Base-by-base conservation (phyloP, 2,329 filamentous ascomycete species). In the Paracamarosporium sp. region DNA sequence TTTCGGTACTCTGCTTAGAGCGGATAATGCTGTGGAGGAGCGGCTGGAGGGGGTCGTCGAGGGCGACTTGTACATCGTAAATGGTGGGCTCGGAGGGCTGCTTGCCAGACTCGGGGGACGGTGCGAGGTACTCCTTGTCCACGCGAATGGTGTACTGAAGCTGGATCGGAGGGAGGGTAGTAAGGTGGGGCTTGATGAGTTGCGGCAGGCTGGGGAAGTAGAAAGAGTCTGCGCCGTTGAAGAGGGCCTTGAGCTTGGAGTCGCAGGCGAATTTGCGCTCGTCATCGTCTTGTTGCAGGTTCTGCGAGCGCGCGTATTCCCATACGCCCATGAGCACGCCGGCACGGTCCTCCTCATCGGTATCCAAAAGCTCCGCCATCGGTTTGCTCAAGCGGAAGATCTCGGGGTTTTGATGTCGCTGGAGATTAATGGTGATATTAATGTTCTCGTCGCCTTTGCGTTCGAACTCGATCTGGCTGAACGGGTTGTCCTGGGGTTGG, bases 61-160 rank as follows among this genome's bases (percentile, higher is more conserved):
- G 85, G 1, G 88, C 85, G 44, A 99, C 91, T 67, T 89, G 88
- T 46, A 99, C 84, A 76, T 98, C 94, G 80, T 97, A 97, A 67
- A 98, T 83, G 5, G 93, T 97, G 1, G 92, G 88, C 50, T 86
- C 82, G 4, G 92, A 89, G 17, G 79, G 65, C 55, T 88, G 80
- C 65, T 87, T 88, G 56, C 73, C 73, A 72, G 94, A 89, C 71
- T 93, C 94, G 8, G 89, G 87, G 69, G 92, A 85, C 24, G 78
- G 77, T 4, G 72, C 70, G 55, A 81, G 78, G 68, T 83, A 82
- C 57, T 77, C 70, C 60, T 80, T 79, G 75, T 99, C 95, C 38
- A 97, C 90, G 57, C 94, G 92, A 73, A 99, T 95, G 8, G 93
- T 99, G 80, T 97, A 99, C 22, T 88, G 85, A 31, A 99, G 85